phyloP scores from a whole-genome alignment of 768 basidiomycete species.

The Boletus eberwhitei region DNA sequence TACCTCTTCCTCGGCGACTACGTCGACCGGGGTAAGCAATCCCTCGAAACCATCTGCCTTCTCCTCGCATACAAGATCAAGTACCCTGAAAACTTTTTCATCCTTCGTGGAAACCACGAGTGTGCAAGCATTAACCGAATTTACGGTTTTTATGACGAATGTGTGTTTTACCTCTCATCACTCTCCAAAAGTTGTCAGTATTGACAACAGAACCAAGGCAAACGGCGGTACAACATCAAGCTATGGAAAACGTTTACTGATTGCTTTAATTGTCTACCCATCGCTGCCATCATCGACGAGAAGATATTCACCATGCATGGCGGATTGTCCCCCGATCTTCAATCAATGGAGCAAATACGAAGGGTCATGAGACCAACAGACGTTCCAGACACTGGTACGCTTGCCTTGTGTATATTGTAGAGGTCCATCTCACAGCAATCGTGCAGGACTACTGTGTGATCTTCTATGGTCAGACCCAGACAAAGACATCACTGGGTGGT shows the following conservation, averaged over 20 bases:
- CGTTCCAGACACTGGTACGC: slow-evolving; percentile 93
- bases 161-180: slow-evolving; percentile 46
- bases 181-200: not conserved
- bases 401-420: not conserved
- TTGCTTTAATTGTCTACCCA: slow-evolving; percentile 99
- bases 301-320: slow-evolving; percentile 99
- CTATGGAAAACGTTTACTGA: slow-evolving; percentile 99
- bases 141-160: slow-evolving; percentile 99
- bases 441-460: slow-evolving; percentile 85
- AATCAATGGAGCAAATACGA: slow-evolving; percentile 99
- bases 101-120: slow-evolving; percentile 97
- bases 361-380: slow-evolving; percentile 99
- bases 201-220: slow-evolving; percentile 56
- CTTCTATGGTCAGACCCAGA: slow-evolving; percentile 99
- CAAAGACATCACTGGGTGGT: slow-evolving; percentile 99
- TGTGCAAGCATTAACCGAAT: slow-evolving; percentile 99
- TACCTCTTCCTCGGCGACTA: slow-evolving; percentile 99
- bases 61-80: slow-evolving; percentile 99
- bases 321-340: slow-evolving; percentile 92
- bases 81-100: slow-evolving; percentile 99
- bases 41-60: slow-evolving; percentile 98
- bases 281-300: slow-evolving; percentile 99
- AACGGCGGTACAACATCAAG: slow-evolving; percentile 99
- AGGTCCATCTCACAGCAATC: slow-evolving; percentile 6
- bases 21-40: slow-evolving; percentile 98